A percentile compares a stretch with the other conserved stretches of the same genome.
phyloP scores from a whole-genome alignment of 371 early-diverging fungal genomes.

The Mucor plumbeus region DNA sequence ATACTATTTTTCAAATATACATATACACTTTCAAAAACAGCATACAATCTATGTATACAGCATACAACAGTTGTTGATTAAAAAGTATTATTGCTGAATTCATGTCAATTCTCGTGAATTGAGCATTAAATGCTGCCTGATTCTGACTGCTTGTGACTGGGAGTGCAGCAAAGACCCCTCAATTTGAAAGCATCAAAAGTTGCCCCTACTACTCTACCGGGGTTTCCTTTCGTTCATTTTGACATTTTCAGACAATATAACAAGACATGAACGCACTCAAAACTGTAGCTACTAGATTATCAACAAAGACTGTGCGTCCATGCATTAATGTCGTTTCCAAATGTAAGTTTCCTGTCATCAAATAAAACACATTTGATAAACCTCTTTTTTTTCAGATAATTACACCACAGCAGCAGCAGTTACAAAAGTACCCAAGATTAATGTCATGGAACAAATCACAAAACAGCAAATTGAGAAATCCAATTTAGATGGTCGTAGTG shows the following conservation, averaged over 20 bases:
- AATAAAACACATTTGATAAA: neutral
- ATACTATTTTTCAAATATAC: no score
- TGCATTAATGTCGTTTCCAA: slow-evolving; percentile 1
- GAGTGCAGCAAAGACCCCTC: neutral
- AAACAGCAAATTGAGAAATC: slow-evolving; percentile 64
- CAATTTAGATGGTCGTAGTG: slow-evolving; percentile 66
- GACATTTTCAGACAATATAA: neutral
- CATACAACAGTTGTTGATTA: no score
- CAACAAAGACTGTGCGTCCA: slow-evolving; percentile 17
- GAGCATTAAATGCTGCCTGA: no score
- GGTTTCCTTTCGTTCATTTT: neutral
- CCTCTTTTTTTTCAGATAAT: neutral
- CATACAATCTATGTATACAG: no score
- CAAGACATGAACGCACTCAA: slow-evolving; percentile 19
- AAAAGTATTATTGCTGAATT: no score
- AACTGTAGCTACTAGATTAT: slow-evolving; percentile 14
- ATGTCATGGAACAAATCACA: slow-evolving; percentile 71
- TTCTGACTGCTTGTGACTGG: slow-evolving; percentile 5
- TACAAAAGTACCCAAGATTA: slow-evolving; percentile 61
- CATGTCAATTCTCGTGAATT: no score
- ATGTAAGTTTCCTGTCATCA: neutral
- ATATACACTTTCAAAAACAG: no score
- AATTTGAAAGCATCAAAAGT: neutral
- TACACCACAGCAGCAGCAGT: slow-evolving; percentile 23
- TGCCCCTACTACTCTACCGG: slow-evolving; percentile 1